Conservation (phyloP, 2,329 filamentous ascomycete species). For the Aspergillaceae sp. region DNA sequence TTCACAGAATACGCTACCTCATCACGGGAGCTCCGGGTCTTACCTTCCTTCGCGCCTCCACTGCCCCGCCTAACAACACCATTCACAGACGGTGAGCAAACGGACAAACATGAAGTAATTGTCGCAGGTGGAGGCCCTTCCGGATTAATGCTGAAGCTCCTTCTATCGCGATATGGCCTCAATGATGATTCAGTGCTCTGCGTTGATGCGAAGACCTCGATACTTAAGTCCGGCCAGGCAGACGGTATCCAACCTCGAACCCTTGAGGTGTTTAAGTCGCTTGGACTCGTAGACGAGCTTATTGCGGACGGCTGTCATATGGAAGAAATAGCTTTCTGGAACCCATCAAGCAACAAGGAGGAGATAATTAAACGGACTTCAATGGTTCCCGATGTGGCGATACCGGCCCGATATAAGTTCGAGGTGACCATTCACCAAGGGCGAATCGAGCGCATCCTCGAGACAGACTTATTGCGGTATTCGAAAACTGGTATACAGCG, state of each 20-base stretch:
- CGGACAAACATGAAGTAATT: conserved; percentile 35
- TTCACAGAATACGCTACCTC: conserved; percentile 28
- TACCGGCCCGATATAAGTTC: conserved; percentile 62
- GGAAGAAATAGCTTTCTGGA: conserved; percentile 61
- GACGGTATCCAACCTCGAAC: conserved; percentile 38
- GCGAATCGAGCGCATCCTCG: conserved; percentile 61
- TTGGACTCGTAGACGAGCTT: conserved; percentile 34
- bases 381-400: conserved; percentile 43
- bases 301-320: conserved; percentile 32
- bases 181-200: conserved; percentile 34
- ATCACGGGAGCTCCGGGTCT: conserved; percentile 32
- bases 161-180: conserved; percentile 38
- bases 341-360: conserved; percentile 44
- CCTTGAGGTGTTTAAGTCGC: conserved; percentile 35
- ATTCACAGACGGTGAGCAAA: conserved; percentile 7
- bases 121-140: conserved; percentile 37
- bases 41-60: conserved; percentile 33
- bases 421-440: conserved; percentile 65
- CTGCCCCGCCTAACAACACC: conserved; percentile 26
- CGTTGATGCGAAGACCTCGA: conserved; percentile 34
- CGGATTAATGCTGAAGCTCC: conserved; percentile 34
- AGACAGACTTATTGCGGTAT: conserved; percentile 56
- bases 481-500: conserved; percentile 50
- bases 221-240: conserved; percentile 35
- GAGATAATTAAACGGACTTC: conserved; percentile 56